Percentiles rank a stretch among this genome's conserved stretches.
Conservation (phyloP, 169 alveolate genomes). For the Theileria equi region DNA sequence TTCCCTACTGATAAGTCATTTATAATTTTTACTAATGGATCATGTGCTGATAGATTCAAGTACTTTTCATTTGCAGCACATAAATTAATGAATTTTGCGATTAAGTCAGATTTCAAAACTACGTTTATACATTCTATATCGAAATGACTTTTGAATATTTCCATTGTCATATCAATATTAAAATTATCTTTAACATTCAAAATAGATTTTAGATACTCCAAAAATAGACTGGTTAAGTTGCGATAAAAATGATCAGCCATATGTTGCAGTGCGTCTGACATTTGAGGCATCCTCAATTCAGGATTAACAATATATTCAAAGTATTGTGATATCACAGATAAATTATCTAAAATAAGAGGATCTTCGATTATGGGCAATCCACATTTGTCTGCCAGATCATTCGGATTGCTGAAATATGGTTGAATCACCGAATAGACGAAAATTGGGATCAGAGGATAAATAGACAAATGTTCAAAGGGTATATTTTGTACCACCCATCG, state of each 20-base stretch:
- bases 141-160: conserved; percentile 56
- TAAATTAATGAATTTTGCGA: conserved; percentile 45
- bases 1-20: conserved; percentile 11
- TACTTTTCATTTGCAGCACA: conserved; percentile 19
- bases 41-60: conserved; percentile 73
- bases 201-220: conserved; percentile 48
- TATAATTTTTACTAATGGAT: conserved; percentile 62
- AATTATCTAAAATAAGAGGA: conserved; percentile 12
- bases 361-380: conserved; percentile 12
- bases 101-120: conserved; percentile 13
- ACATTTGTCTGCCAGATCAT: conserved; percentile 17
- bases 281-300: conserved; percentile 30
- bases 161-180: conserved; percentile 60
- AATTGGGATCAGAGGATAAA: conserved; percentile 56
- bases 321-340: conserved; percentile 20
- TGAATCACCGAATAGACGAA: conserved; percentile 53
- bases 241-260: conserved; percentile 42
- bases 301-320: conserved; percentile 63
- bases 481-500: conserved; percentile 43
- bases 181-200: conserved; percentile 46
- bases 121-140: conserved; percentile 30
- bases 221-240: conserved; percentile 50
- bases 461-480: conserved; percentile 54
- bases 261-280: conserved; percentile 16
- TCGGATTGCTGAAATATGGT: conserved; percentile 52